These are phyloP conservation scores for Aureobasidium melanogenum DNA, from an alignment of 2,329 filamentous ascomycete genomes.

Conservation along the genomic window DNA sequence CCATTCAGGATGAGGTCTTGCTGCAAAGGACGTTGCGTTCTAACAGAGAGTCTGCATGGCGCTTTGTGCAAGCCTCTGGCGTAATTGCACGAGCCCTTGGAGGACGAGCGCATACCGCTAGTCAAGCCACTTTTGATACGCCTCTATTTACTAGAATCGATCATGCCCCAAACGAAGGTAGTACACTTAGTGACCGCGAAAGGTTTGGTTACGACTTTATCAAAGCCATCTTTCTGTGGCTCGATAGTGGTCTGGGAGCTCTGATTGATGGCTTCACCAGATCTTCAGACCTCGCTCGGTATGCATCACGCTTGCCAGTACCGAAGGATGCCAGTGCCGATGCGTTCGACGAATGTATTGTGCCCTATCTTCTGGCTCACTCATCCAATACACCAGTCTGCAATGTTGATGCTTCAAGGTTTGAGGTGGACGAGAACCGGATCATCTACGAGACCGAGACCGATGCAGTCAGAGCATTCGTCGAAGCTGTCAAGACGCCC, in stretches of 20 bases:
- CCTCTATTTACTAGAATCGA: conserved; percentile 38
- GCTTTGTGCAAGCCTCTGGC: conserved; percentile 55
- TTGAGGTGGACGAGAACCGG: conserved; percentile 47
- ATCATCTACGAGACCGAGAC: conserved; percentile 45
- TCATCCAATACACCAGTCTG: conserved; percentile 43
- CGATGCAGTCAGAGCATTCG: conserved; percentile 49
- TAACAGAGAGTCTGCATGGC: conserved; percentile 46
- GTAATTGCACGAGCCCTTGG: conserved; percentile 49
- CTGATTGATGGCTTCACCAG: conserved; percentile 50
- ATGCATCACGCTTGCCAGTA: conserved; percentile 39
- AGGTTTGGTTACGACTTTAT: conserved; percentile 58
- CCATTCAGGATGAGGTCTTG: conserved; percentile 41
- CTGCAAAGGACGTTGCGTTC: conserved; percentile 48
- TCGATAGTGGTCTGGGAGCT: conserved; percentile 48
- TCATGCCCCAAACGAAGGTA: conserved; percentile 32
- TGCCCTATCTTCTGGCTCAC: conserved; percentile 50
- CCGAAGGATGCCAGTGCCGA: conserved; percentile 40
- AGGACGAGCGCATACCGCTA: conserved; percentile 39
- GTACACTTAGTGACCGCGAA: conserved; percentile 30
- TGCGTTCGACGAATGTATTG: conserved; percentile 47
- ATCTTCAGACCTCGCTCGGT: conserved; percentile 25
- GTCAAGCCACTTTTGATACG: conserved; percentile 22
- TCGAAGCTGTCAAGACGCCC: conserved; percentile 42
- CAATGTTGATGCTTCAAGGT: conserved; percentile 50
- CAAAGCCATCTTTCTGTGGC: conserved; percentile 54